Evolutionary conservation across 1,139 yeast genomes (phyloP).

Genomic region (Geotrichum cucujoidarum): DNA sequence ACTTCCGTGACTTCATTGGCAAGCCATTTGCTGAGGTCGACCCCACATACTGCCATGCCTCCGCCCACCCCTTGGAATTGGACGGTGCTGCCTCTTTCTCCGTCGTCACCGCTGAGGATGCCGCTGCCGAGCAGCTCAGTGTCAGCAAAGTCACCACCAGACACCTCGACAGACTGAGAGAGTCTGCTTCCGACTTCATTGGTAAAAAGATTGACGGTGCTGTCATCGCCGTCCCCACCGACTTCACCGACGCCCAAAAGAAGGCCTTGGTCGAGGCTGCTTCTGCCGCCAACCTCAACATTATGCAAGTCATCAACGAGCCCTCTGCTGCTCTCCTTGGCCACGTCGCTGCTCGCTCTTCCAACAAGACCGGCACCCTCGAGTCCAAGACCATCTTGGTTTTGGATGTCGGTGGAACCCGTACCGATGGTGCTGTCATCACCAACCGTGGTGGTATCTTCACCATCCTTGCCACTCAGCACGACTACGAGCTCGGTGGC

Average conservation of each 20-base stretch:
- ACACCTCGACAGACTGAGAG: constrained; percentile 75
- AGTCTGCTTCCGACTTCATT: constrained; percentile 88
- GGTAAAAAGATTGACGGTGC: constrained; percentile 79
- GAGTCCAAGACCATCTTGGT: constrained; percentile 83
- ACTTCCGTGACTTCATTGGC: constrained; percentile 92
- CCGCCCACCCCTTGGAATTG: constrained; percentile 70
- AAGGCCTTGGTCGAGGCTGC: constrained; percentile 59
- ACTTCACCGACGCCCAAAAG: constrained; percentile 72
- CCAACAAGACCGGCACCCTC: constrained; percentile 49
- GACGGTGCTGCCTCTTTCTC: constrained; percentile 70
- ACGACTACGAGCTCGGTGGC: constrained; percentile 84
- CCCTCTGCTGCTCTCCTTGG: constrained; percentile 91
- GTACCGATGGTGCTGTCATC: constrained; percentile 93
- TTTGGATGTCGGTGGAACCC: constrained; percentile 94
- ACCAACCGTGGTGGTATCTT: constrained; percentile 91
- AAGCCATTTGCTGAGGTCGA: constrained; percentile 66
- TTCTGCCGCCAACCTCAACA: constrained; percentile 66
- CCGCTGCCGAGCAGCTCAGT: constrained; percentile 47
- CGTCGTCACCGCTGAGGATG: constrained; percentile 39
- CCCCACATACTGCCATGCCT: constrained; percentile 52
- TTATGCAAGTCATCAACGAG: constrained; percentile 85
- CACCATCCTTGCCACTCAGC: constrained; percentile 83
- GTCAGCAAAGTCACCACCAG: constrained; percentile 78
- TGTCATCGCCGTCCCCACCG: constrained; percentile 88
- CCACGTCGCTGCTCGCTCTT: constrained; percentile 42